Percentiles rank a stretch among this genome's conserved stretches.
Conservation (phyloP, 768 basidiomycete genomes). For the Austroboletus eburneus region DNA sequence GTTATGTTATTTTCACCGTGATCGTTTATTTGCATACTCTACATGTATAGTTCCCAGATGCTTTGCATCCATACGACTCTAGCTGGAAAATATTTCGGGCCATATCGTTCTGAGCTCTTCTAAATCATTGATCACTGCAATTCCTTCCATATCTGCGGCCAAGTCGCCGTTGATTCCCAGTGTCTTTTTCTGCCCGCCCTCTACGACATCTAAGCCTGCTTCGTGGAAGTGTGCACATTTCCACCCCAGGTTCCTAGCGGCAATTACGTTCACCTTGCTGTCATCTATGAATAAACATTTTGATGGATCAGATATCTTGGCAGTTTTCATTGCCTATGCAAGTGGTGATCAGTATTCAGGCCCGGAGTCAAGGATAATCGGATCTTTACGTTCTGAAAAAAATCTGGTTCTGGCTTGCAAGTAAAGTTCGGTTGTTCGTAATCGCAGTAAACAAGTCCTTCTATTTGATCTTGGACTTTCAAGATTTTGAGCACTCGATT, state of each 20-base stretch:
- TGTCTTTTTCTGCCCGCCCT: conserved; percentile 55
- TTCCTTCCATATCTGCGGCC: conserved; percentile 38
- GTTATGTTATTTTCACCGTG: conserved; percentile 61
- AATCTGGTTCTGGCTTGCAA: conserved; percentile 80
- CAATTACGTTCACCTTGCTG: conserved; percentile 62
- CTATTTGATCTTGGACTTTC: conserved; percentile 64
- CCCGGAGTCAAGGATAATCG: not conserved
- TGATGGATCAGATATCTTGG: conserved; percentile 56
- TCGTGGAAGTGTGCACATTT: conserved; percentile 77
- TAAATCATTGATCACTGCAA: conserved; percentile 51
- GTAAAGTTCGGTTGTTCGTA: conserved; percentile 62
- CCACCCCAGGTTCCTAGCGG: conserved; percentile 67
- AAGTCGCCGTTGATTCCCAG: conserved; percentile 36
- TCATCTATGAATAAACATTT: conserved; percentile 83
- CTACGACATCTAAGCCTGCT: conserved; percentile 54
- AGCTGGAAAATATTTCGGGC: conserved; percentile 64
- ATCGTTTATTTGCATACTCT: not conserved
- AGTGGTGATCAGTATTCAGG: not conserved
- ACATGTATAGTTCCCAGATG: not conserved
- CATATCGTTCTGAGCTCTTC: conserved; percentile 69
- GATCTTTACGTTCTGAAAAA: conserved; percentile 52
- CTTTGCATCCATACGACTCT: conserved; percentile 2
- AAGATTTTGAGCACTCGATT: conserved; percentile 74
- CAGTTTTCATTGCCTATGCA: conserved; percentile 59
- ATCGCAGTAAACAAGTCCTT: conserved; percentile 76